A percentile compares a stretch with the other conserved stretches of the same genome.
Conservation (phyloP, 345 rosid genomes). For the Eucalyptus regnans region DNA sequence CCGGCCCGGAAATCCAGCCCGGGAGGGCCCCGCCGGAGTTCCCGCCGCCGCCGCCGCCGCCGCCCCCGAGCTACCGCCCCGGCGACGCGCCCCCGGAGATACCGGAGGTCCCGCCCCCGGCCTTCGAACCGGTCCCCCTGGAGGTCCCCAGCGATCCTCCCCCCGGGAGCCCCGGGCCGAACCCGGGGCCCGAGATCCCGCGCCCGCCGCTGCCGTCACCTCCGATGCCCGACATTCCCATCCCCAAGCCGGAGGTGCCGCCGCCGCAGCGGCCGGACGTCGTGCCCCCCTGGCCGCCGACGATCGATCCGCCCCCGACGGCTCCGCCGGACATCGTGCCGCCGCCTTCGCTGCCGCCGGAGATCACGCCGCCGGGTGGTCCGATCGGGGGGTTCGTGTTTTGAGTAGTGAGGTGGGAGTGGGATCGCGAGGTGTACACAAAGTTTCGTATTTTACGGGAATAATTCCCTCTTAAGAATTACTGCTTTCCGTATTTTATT, state of each 20-base stretch:
- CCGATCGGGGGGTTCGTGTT: not conserved
- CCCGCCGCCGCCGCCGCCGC: not conserved
- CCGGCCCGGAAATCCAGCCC: not conserved
- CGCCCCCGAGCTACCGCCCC: not conserved
- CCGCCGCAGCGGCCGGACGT: constrained; percentile 1
- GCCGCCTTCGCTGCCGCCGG: constrained; percentile 1
- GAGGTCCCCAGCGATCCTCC: not conserved
- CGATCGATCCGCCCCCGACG: constrained; percentile 7
- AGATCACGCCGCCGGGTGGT: not conserved
- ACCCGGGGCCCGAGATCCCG: not conserved
- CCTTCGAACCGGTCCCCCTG: not conserved
- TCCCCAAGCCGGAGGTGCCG: constrained; percentile 10
- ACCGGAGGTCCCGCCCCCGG: not conserved
- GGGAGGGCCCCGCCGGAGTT: constrained; percentile 1
- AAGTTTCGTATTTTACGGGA: not conserved
- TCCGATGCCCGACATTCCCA: constrained; percentile 1
- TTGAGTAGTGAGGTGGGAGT: not conserved
- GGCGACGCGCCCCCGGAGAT: not conserved
- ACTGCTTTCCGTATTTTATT: not conserved
- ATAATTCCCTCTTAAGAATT: not conserved
- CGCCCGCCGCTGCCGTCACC: not conserved
- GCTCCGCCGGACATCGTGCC: constrained; percentile 2
- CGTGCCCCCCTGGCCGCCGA: constrained; percentile 11
- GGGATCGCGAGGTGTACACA: not conserved
- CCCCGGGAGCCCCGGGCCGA: not conserved